These are phyloP conservation scores for Protoeuglena noctilucae DNA, from an alignment of 139 green algal genomes.

Conservation along the genomic window DNA sequence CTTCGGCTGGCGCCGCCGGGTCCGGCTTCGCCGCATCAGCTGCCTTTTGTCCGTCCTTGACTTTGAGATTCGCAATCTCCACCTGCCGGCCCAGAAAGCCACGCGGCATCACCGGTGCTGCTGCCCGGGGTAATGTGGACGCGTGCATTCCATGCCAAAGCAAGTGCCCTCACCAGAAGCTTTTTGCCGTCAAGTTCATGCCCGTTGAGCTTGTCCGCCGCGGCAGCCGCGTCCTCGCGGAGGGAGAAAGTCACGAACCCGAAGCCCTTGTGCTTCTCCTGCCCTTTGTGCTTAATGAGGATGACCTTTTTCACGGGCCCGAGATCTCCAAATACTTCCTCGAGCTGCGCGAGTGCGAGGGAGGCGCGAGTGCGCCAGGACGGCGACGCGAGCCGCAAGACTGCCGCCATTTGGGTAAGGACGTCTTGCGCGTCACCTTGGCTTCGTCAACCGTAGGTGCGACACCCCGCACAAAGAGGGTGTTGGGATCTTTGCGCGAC, in stretches of 20 bases:
- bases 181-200: conserved; percentile 37
- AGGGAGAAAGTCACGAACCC: conserved; percentile 75
- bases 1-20: neutral
- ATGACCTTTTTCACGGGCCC: neutral
- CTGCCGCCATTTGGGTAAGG: too few species aligned
- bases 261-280: conserved; percentile 25
- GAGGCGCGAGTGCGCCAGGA: too few species aligned
- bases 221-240: conserved; percentile 57
- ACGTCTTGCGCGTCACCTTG: too few species aligned
- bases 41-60: neutral
- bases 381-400: too few species aligned
- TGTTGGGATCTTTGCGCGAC: too few species aligned
- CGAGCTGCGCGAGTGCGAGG: too few species aligned
- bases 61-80: too few species aligned
- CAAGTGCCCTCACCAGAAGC: conserved; percentile 37
- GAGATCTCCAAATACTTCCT: too few species aligned
- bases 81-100: conserved; percentile 23
- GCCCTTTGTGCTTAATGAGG: neutral
- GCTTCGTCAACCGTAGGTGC: too few species aligned
- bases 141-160: neutral
- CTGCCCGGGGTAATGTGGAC: neutral
- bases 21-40: neutral
- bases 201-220: conserved; percentile 43
- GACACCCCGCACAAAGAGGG: too few species aligned
- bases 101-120: neutral